Percentiles rank a stretch among this genome's conserved stretches.
phyloP scores from a whole-genome alignment of 2,329 filamentous ascomycete genomes.

The Eurotiales sp. region DNA sequence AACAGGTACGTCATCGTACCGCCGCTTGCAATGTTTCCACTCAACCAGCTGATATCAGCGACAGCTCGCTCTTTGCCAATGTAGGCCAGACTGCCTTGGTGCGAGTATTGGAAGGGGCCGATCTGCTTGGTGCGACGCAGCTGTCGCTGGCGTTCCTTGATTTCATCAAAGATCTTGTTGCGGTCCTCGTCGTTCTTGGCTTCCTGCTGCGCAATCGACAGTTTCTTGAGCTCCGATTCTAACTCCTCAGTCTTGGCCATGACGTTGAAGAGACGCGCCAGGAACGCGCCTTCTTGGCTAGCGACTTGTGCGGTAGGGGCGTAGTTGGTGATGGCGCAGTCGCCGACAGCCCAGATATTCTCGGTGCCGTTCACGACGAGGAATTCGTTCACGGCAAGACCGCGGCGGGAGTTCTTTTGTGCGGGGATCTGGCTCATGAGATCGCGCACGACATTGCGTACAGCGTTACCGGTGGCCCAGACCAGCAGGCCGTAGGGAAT shows the following conservation, averaged over 20 bases:
- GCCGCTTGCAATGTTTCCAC: conserved; percentile 90
- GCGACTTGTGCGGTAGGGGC: conserved; percentile 97
- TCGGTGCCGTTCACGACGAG: conserved; percentile 95
- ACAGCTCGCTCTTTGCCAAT: conserved; percentile 98
- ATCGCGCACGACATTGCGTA: conserved; percentile 84
- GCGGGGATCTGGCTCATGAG: conserved; percentile 89
- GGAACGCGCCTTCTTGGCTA: conserved; percentile 89
- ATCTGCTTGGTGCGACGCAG: conserved; percentile 87
- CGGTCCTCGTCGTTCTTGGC: conserved; percentile 61
- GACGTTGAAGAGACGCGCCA: conserved; percentile 95
- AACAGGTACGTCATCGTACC: conserved; percentile 95
- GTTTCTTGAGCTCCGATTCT: conserved; percentile 68
- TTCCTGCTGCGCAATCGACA: conserved; percentile 63
- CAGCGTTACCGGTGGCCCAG: conserved; percentile 95
- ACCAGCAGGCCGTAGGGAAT: conserved; percentile 95
- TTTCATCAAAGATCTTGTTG: conserved; percentile 64
- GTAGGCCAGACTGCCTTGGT: conserved; percentile 94
- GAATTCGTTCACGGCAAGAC: conserved; percentile 96
- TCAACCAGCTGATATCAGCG: conserved; percentile 94
- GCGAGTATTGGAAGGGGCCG: conserved; percentile 97
- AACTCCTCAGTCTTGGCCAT: conserved; percentile 92
- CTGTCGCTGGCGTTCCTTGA: conserved; percentile 81
- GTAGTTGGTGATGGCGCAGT: conserved; percentile 96
- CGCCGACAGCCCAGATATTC: conserved; percentile 96
- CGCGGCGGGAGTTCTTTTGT: conserved; percentile 90